Evolutionary conservation across 2,329 filamentous ascomycete species (phyloP).

Genomic region (Nothophoma quercina): DNA sequence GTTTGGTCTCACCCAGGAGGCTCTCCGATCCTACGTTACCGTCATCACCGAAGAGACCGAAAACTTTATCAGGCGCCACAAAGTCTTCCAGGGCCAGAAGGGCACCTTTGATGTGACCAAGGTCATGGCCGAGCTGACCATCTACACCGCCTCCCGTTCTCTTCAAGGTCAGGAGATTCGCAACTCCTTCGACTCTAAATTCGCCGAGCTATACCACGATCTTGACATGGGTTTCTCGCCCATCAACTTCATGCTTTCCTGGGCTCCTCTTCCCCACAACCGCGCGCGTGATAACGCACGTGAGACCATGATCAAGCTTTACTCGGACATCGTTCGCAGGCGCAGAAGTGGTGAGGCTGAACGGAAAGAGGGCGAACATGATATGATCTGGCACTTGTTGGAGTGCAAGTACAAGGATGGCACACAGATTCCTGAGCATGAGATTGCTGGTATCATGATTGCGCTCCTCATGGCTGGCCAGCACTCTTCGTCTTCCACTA

Average conservation of each 20-base stretch:
- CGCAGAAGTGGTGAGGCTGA: slow-evolving; percentile 64
- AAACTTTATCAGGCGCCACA: slow-evolving; percentile 73
- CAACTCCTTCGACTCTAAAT: slow-evolving; percentile 77
- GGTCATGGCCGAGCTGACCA: slow-evolving; percentile 84
- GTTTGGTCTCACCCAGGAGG: slow-evolving; percentile 76
- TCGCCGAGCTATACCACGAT: slow-evolving; percentile 85
- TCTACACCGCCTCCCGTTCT: slow-evolving; percentile 86
- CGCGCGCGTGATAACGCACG: slow-evolving; percentile 81
- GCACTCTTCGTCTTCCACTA: slow-evolving; percentile 85
- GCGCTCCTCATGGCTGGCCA: slow-evolving; percentile 91
- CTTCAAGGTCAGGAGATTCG: slow-evolving; percentile 87
- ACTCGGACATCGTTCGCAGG: slow-evolving; percentile 81
- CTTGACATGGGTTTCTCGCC: slow-evolving; percentile 89
- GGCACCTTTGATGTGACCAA: slow-evolving; percentile 76
- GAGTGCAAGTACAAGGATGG: slow-evolving; percentile 85
- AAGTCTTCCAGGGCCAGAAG: slow-evolving; percentile 71
- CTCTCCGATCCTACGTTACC: slow-evolving; percentile 78
- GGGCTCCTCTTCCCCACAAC: slow-evolving; percentile 90
- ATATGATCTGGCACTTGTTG: slow-evolving; percentile 94
- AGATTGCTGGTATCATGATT: slow-evolving; percentile 94
- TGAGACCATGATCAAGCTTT: slow-evolving; percentile 79
- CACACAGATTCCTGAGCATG: slow-evolving; percentile 77
- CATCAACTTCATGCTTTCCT: slow-evolving; percentile 89
- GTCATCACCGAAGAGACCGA: slow-evolving; percentile 79
- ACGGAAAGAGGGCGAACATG: slow-evolving; percentile 60